phyloP scores from a whole-genome alignment of 371 early-diverging fungal genomes.

The Circinella umbellata region DNA sequence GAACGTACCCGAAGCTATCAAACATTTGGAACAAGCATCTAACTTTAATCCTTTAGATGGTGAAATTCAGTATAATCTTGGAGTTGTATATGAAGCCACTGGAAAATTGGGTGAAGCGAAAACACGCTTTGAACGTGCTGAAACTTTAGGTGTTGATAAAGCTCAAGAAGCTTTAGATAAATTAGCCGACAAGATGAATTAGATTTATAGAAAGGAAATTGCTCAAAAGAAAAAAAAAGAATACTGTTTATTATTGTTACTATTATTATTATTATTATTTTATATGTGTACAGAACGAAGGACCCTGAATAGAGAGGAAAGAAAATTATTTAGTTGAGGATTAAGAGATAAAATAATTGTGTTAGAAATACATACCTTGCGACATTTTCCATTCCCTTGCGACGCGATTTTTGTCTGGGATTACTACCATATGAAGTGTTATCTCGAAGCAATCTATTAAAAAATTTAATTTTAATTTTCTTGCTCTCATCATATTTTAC shows the following conservation, averaged over 20 bases:
- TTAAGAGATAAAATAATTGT: too few species aligned
- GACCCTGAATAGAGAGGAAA: constrained; percentile 26
- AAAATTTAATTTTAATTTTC: too few species aligned
- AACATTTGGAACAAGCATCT: constrained; percentile 73
- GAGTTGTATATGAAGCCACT: constrained; percentile 73
- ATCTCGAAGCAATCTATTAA: constrained; percentile 26
- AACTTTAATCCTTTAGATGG: constrained; percentile 74
- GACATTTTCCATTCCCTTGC: constrained; percentile 55
- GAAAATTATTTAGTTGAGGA: background rate
- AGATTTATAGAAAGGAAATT: background rate
- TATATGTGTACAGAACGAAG: constrained; percentile 42
- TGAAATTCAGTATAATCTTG: constrained; percentile 82
- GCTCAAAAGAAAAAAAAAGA: background rate
- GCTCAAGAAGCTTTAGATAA: constrained; percentile 51
- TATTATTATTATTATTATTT: background rate
- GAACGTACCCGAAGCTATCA: constrained; percentile 64
- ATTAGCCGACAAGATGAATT: constrained; percentile 34
- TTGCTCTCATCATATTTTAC: too few species aligned
- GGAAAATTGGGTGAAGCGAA: constrained; percentile 74
- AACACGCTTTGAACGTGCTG: constrained; percentile 68
- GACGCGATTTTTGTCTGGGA: constrained; percentile 29
- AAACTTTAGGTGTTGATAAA: constrained; percentile 62
- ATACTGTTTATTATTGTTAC: background rate
- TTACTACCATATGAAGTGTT: constrained; percentile 9
- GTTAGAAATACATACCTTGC: constrained; percentile 36